These are phyloP conservation scores for Ophiostoma populinum DNA, from an alignment of 2,329 filamentous ascomycete genomes.

Conservation along the genomic window DNA sequence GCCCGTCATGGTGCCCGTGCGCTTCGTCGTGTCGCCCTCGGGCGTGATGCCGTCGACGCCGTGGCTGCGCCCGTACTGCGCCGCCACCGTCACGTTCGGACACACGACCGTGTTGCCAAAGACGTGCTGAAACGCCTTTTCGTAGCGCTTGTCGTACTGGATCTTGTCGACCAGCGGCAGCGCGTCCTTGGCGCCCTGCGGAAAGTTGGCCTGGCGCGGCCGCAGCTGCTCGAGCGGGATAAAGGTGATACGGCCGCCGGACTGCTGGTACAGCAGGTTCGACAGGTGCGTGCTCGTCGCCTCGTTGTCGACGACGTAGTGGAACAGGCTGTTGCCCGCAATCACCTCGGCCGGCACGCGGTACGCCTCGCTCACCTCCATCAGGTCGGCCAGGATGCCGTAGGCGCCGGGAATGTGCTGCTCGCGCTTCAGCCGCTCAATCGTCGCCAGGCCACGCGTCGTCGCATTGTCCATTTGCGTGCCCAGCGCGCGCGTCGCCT, in stretches of 20 bases:
- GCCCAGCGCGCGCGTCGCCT: slow-evolving; percentile 59
- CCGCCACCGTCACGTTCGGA: slow-evolving; percentile 70
- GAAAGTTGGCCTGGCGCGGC: slow-evolving; percentile 55
- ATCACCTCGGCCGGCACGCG: slow-evolving; percentile 83
- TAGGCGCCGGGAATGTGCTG: slow-evolving; percentile 72
- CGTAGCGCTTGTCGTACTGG: slow-evolving; percentile 57
- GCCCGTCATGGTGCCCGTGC: slow-evolving; percentile 86
- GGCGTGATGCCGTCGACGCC: slow-evolving; percentile 85
- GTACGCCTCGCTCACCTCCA: slow-evolving; percentile 71
- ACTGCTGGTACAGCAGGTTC: slow-evolving; percentile 60
- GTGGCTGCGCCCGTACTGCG: slow-evolving; percentile 83
- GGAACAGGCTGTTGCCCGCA: slow-evolving; percentile 81
- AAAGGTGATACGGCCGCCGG: slow-evolving; percentile 78
- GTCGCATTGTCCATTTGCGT: slow-evolving; percentile 84
- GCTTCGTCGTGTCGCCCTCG: slow-evolving; percentile 88
- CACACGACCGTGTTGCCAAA: slow-evolving; percentile 94
- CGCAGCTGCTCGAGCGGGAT: slow-evolving; percentile 78
- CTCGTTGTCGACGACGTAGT: slow-evolving; percentile 89
- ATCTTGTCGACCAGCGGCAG: slow-evolving; percentile 77
- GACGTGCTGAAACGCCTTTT: slow-evolving; percentile 80
- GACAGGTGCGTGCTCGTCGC: slow-evolving; percentile 70
- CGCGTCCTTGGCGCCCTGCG: slow-evolving; percentile 62
- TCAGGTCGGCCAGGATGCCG: slow-evolving; percentile 83
- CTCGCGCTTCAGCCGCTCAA: slow-evolving; percentile 67
- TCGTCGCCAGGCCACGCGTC: slow-evolving; percentile 68